Evolutionary conservation across 768 basidiomycete genomes (phyloP).

Genomic region (Wakefieldia striispora): DNA sequence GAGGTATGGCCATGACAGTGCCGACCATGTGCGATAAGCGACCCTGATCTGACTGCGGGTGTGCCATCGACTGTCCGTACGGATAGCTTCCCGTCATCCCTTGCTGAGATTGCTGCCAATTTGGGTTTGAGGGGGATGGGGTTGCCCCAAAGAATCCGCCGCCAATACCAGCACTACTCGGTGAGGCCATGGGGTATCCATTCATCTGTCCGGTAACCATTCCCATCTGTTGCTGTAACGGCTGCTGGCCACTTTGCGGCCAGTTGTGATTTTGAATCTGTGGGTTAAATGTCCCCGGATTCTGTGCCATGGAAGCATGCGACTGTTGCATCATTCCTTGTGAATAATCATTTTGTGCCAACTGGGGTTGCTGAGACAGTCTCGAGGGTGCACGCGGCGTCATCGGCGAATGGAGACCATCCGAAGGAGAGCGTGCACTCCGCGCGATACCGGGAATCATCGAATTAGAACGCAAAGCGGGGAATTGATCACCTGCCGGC

Average conservation of each 20-base stretch:
- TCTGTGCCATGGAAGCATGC: conserved; percentile 32
- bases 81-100: conserved; percentile 29
- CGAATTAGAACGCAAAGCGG: conserved; percentile 54
- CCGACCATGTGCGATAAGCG: conserved; percentile 43
- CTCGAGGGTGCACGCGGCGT: conserved; percentile 37
- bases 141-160: conserved; percentile 26
- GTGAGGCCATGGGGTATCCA: conserved; percentile 35
- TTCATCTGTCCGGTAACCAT: conserved; percentile 38
- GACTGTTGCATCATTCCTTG: conserved; percentile 37
- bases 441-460: conserved; percentile 73
- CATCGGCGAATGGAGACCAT: conserved; percentile 47
- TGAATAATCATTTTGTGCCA: conserved; percentile 45
- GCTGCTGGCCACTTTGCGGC: conserved; percentile 56
- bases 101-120: conserved; percentile 30
- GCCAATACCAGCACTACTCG: conserved; percentile 33
- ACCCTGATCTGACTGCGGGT: conserved; percentile 27
- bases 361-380: conserved; percentile 42
- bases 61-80: conserved; percentile 30
- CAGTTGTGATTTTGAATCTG: conserved; percentile 43
- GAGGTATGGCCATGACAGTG: conserved; percentile 48
- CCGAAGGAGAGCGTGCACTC: conserved; percentile 74
- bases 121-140: conserved; percentile 24
- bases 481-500: conserved; percentile 42
- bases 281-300: conserved; percentile 22
- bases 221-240: conserved; percentile 40